Evolutionary conservation across 2,329 filamentous ascomycete species (phyloP).

Genomic region (Neofusicoccum ribis): DNA sequence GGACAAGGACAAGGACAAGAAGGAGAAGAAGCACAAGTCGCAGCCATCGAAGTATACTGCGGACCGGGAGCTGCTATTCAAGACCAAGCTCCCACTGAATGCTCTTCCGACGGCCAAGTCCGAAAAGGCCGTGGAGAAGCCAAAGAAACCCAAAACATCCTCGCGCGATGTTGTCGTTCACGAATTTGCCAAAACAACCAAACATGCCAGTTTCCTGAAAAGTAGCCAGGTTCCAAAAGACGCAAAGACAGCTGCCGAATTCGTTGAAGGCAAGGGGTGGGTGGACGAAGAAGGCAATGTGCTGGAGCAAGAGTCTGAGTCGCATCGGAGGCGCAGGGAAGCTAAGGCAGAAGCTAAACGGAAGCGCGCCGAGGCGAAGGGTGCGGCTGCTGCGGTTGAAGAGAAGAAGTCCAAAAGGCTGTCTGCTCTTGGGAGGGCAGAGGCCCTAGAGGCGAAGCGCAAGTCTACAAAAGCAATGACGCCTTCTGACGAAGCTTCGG

Average conservation of each 20-base stretch:
- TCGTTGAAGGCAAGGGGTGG: constrained; percentile 86
- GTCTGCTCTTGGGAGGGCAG: constrained; percentile 5
- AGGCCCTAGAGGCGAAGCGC: constrained; percentile 5
- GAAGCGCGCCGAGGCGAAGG: constrained; percentile 3
- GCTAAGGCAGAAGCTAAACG: constrained; percentile 18
- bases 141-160: constrained; percentile 49
- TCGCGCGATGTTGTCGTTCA: constrained; percentile 68
- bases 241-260: constrained; percentile 59
- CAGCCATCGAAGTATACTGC: constrained; percentile 80
- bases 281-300: constrained; percentile 75
- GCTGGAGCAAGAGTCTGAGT: constrained; percentile 58
- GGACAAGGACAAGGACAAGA: constrained; percentile 51
- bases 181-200: constrained; percentile 84
- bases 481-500: neutral
- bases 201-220: constrained; percentile 80
- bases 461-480: neutral
- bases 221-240: constrained; percentile 47
- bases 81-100: constrained; percentile 71
- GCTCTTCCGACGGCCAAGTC: constrained; percentile 38
- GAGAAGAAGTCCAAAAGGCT: constrained; percentile 22
- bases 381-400: neutral
- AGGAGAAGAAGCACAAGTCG: constrained; percentile 57
- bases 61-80: constrained; percentile 79
- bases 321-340: constrained; percentile 18
- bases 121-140: constrained; percentile 32